Conservation (phyloP, 2,329 filamentous ascomycete genomes). For the Talaromyces funiculosus region DNA sequence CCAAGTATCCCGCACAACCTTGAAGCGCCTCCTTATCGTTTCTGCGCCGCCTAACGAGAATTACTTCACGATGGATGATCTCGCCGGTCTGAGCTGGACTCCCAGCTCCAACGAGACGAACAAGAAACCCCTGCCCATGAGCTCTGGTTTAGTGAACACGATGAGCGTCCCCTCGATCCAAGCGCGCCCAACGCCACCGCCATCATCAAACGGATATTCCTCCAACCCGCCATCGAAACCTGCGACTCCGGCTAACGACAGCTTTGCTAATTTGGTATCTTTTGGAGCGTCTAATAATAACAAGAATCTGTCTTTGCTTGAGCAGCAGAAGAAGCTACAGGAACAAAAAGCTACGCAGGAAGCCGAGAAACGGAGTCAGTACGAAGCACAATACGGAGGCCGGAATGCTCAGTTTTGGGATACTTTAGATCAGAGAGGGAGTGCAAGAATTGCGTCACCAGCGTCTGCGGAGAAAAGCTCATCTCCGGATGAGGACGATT, state of each 20-base stretch:
- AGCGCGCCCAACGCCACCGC: slow-evolving; percentile 40
- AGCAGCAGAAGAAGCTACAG: slow-evolving; percentile 63
- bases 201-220: slow-evolving; percentile 19
- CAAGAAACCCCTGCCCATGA: slow-evolving; percentile 33
- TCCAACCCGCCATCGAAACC: slow-evolving; percentile 37
- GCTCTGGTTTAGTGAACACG: slow-evolving; percentile 30
- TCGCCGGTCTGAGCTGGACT: slow-evolving; percentile 43
- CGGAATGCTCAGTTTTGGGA: slow-evolving; percentile 68
- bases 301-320: slow-evolving; percentile 64
- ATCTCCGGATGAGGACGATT: slow-evolving; percentile 48
- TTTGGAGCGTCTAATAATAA: slow-evolving; percentile 48
- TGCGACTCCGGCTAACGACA: slow-evolving; percentile 40
- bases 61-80: slow-evolving; percentile 39
- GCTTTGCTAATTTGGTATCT: slow-evolving; percentile 61
- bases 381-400: slow-evolving; percentile 70
- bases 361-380: slow-evolving; percentile 63
- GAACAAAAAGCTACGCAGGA: slow-evolving; percentile 73
- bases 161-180: slow-evolving; percentile 36
- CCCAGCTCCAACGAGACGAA: slow-evolving; percentile 29
- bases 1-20: background rate
- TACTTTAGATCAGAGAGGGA: slow-evolving; percentile 55
- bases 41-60: background rate
- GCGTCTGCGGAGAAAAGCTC: slow-evolving; percentile 24
- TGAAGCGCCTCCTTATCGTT: background rate
- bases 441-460: slow-evolving; percentile 33